Percentiles rank a stretch among this genome's conserved stretches.
Evolutionary conservation across 2,329 filamentous ascomycete species (phyloP).

Genomic region (Stachybotrys echinatus): DNA sequence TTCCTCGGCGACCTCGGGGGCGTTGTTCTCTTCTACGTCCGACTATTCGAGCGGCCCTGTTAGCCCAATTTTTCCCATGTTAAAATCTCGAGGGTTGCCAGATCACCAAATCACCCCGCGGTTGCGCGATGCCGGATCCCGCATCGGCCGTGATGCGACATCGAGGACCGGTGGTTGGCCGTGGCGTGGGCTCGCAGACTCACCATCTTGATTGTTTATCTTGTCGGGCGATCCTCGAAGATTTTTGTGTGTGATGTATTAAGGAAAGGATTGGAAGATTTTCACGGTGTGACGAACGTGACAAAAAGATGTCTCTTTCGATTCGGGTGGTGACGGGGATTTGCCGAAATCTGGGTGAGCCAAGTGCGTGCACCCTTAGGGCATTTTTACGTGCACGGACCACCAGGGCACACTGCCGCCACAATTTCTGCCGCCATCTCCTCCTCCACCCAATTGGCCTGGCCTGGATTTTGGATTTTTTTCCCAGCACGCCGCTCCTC

Average conservation of each 20-base stretch:
- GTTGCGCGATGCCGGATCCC: no score
- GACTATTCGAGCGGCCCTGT: conserved; percentile 53
- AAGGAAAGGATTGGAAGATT: conserved; percentile 15
- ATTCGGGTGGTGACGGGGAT: conserved; percentile 25
- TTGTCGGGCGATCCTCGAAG: conserved; percentile 67
- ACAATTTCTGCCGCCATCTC: conserved; percentile 11
- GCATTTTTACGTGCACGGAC: conserved; percentile 38
- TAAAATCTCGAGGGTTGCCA: not conserved
- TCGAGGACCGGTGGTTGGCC: not conserved
- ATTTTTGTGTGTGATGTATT: conserved; percentile 31
- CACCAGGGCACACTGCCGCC: conserved; percentile 30
- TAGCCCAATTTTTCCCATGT: conserved; percentile 8
- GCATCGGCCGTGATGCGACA: no score
- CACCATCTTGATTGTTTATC: conserved; percentile 55
- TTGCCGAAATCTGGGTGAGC: conserved; percentile 27
- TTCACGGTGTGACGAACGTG: conserved; percentile 14
- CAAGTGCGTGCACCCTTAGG: conserved; percentile 31
- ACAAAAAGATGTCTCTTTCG: conserved; percentile 6
- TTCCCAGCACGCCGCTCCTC: conserved; percentile 8
- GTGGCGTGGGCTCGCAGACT: conserved; percentile 24
- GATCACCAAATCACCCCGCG: not conserved
- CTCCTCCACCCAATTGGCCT: conserved; percentile 5
- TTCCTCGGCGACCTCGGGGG: conserved; percentile 78
- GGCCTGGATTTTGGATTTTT: conserved; percentile 7
- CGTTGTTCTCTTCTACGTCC: conserved; percentile 99